A percentile compares a stretch with the other conserved stretches of the same genome.
These are phyloP conservation scores for Catharanthus roseus DNA, from an alignment of 257 asterid species.

Conservation along the genomic window DNA sequence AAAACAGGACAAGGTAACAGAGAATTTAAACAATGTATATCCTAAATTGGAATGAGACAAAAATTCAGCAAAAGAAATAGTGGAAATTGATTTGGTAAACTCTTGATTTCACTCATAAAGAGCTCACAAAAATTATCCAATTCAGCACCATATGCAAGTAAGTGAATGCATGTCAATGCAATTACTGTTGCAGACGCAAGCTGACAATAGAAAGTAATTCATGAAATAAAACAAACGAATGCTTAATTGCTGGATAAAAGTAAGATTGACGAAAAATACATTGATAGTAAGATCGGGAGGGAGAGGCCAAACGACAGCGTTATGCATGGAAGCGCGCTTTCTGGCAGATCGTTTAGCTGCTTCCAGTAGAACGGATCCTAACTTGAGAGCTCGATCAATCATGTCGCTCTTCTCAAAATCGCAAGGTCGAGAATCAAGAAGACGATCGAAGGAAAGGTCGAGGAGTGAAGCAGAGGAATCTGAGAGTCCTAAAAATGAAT, in stretches of 20 bases:
- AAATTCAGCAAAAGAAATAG: neutral
- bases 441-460: conserved; percentile 57
- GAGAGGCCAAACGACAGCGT: conserved; percentile 63
- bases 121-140: neutral
- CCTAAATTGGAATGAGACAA: neutral
- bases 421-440: conserved; percentile 40
- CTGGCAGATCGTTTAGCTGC: conserved; percentile 71
- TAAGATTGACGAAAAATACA: conserved; percentile 22
- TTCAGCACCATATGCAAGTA: neutral
- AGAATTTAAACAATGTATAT: neutral
- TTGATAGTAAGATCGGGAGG: conserved; percentile 74
- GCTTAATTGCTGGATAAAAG: neutral
- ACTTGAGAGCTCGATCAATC: conserved; percentile 56
- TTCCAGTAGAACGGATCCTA: conserved; percentile 66
- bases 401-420: conserved; percentile 47
- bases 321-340: conserved; percentile 56
- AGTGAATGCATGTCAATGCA: neutral
- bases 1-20: neutral
- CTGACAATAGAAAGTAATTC: neutral
- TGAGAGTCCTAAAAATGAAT: conserved; percentile 45
- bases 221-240: neutral
- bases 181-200: too few species aligned
- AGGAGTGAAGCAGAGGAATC: conserved; percentile 46
- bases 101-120: neutral
- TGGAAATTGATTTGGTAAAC: neutral